A percentile compares a stretch with the other conserved stretches of the same genome.
These are phyloP conservation scores for Gigaspora rosea DNA, from an alignment of 192 early-diverging fungal genomes.

Conservation along the genomic window DNA sequence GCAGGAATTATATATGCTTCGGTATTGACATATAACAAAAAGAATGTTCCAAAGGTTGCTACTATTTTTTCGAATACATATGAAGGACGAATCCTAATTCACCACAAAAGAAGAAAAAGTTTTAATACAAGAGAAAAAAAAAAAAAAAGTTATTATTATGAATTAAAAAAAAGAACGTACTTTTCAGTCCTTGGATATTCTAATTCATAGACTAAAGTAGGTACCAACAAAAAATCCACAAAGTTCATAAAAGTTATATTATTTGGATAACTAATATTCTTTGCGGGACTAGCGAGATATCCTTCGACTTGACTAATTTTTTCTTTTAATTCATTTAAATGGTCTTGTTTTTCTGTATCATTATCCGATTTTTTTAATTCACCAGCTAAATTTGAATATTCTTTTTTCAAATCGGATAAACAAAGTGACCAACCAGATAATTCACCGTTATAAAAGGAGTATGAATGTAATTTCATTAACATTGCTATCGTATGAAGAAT, in stretches of 20 bases:
- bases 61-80: constrained; percentile 86
- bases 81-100: constrained; percentile 71
- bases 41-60: constrained; percentile 77
- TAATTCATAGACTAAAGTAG: constrained; percentile 91
- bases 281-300: constrained; percentile 51
- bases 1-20: constrained; percentile 87
- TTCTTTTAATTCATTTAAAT: constrained; percentile 19
- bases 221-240: constrained; percentile 83
- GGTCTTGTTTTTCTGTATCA: constrained; percentile 15
- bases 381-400: constrained; percentile 35
- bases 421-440: constrained; percentile 53
- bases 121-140: background rate
- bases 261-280: constrained; percentile 66
- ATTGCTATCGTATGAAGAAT: constrained; percentile 85
- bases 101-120: background rate
- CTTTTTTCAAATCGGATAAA: constrained; percentile 39
- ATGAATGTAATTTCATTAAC: constrained; percentile 98
- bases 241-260: constrained; percentile 86
- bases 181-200: constrained; percentile 85
- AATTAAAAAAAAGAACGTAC: constrained; percentile 44
- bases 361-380: constrained; percentile 33
- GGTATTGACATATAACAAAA: constrained; percentile 81
- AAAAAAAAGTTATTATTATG: background rate
- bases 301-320: constrained; percentile 58
- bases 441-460: constrained; percentile 78